Conservation (phyloP, 2,329 filamentous ascomycete species). For the Penicillium sp. region DNA sequence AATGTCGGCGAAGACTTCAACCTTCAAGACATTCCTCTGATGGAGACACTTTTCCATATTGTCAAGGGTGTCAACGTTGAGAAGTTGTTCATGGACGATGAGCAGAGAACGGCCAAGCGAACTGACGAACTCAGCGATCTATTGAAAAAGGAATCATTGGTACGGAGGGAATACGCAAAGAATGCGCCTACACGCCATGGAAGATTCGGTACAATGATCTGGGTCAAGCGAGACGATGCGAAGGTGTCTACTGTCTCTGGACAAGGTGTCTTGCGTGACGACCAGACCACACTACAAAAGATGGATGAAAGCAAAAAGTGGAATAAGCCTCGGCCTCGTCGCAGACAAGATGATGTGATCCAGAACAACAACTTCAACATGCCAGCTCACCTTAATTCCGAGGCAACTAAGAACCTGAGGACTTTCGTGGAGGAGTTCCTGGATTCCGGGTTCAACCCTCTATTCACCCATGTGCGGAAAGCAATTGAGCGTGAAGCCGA, state of each 20-base stretch:
- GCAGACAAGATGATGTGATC: slow-evolving; percentile 62
- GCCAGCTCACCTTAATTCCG: slow-evolving; percentile 66
- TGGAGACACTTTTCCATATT: slow-evolving; percentile 90
- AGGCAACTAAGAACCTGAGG: slow-evolving; percentile 74
- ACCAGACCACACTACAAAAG: slow-evolving; percentile 72
- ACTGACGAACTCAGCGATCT: slow-evolving; percentile 71
- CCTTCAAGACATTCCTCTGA: slow-evolving; percentile 79
- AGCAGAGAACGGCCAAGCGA: slow-evolving; percentile 66
- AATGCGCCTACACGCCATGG: slow-evolving; percentile 85
- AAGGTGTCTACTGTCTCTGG: slow-evolving; percentile 85
- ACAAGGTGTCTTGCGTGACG: slow-evolving; percentile 76
- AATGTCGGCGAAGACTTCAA: slow-evolving; percentile 94
- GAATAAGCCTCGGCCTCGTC: slow-evolving; percentile 70
- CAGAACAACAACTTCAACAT: slow-evolving; percentile 71
- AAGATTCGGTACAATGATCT: slow-evolving; percentile 95
- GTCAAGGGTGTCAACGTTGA: slow-evolving; percentile 84
- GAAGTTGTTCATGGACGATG: slow-evolving; percentile 81
- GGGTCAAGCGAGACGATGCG: slow-evolving; percentile 83
- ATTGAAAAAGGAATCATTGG: slow-evolving; percentile 79
- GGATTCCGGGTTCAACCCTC: slow-evolving; percentile 90
- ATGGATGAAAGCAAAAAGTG: slow-evolving; percentile 91
- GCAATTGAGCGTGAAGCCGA: slow-evolving; percentile 87
- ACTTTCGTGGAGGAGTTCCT: slow-evolving; percentile 89
- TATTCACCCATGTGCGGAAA: slow-evolving; percentile 81
- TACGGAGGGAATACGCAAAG: slow-evolving; percentile 73